Conservation (phyloP, 139 green algal genomes). For the Deuterostichococcus epilithicus region DNA sequence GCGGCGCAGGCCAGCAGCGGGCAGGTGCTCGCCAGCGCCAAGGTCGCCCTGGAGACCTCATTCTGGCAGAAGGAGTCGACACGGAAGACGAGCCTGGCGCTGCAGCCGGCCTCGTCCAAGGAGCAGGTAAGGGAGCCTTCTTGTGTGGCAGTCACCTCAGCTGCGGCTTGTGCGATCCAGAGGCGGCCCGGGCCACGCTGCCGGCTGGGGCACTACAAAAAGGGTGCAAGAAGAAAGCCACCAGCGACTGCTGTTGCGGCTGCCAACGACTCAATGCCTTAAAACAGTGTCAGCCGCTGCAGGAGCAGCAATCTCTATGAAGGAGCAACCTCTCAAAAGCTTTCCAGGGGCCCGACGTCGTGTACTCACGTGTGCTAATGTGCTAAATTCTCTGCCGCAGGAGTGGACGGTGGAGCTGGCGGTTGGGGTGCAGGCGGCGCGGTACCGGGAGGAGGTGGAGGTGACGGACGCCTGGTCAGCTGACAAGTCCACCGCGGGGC, state of each 20-base stretch:
- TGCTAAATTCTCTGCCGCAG: neutral
- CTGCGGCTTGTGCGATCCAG: too few species aligned
- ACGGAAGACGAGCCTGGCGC: neutral
- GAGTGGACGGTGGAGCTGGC: neutral
- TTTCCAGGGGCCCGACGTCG: neutral
- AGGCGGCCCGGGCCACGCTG: too few species aligned
- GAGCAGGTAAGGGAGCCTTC: neutral
- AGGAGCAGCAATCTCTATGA: too few species aligned
- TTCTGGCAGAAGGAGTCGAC: neutral
- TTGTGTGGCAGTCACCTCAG: neutral
- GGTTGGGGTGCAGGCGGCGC: slow-evolving; percentile 22
- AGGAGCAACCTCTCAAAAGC: too few species aligned
- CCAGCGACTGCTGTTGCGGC: too few species aligned
- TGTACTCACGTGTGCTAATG: neutral
- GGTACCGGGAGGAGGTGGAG: slow-evolving; percentile 1
- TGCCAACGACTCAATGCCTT: too few species aligned
- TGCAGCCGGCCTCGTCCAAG: neutral
- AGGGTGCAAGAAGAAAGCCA: too few species aligned
- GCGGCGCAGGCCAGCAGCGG: slow-evolving; percentile 27
- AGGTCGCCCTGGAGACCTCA: slow-evolving; percentile 17
- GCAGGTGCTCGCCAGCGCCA: slow-evolving; percentile 19
- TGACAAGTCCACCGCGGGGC: slow-evolving; percentile 21
- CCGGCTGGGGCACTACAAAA: too few species aligned
- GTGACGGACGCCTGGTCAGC: slow-evolving; percentile 23
- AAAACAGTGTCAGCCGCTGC: too few species aligned